phyloP scores from a whole-genome alignment of 257 asterid species.

The Lithospermum erythrorhizon region DNA sequence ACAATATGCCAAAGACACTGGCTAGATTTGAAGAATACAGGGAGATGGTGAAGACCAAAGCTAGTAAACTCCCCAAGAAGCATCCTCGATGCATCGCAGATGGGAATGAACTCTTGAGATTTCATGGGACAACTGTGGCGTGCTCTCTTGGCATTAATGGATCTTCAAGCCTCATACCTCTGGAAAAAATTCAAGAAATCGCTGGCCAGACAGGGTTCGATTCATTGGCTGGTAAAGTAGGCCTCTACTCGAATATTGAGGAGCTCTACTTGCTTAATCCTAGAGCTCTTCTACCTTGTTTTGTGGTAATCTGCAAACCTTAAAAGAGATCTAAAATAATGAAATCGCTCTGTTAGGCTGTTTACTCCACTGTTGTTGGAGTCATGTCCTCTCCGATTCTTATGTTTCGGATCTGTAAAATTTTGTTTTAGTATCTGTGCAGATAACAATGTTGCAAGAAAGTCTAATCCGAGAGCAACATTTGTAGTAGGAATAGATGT shows the following conservation, averaged over 20 bases:
- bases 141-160: conserved; percentile 75
- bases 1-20: conserved; percentile 60
- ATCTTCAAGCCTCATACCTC: conserved; percentile 57
- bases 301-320: conserved; percentile 70
- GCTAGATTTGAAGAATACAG: conserved; percentile 71
- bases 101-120: conserved; percentile 76
- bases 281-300: conserved; percentile 83
- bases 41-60: conserved; percentile 58
- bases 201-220: conserved; percentile 66
- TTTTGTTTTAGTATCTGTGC: not conserved
- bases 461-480: too few relatives aligned
- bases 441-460: not conserved
- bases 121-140: conserved; percentile 55
- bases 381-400: not conserved
- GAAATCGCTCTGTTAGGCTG: too few relatives aligned
- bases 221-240: conserved; percentile 87
- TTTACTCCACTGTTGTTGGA: too few relatives aligned
- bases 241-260: conserved; percentile 65
- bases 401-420: not conserved
- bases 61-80: conserved; percentile 64
- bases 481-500: too few relatives aligned
- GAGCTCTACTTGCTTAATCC: conserved; percentile 86
- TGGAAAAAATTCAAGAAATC: conserved; percentile 67
- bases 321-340: conserved; percentile 9
- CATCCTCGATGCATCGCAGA: conserved; percentile 92